A percentile compares a stretch with the other conserved stretches of the same genome.
Conservation (phyloP, 1,284 basidiomycete species). For the Apiotrichum montevideense region DNA sequence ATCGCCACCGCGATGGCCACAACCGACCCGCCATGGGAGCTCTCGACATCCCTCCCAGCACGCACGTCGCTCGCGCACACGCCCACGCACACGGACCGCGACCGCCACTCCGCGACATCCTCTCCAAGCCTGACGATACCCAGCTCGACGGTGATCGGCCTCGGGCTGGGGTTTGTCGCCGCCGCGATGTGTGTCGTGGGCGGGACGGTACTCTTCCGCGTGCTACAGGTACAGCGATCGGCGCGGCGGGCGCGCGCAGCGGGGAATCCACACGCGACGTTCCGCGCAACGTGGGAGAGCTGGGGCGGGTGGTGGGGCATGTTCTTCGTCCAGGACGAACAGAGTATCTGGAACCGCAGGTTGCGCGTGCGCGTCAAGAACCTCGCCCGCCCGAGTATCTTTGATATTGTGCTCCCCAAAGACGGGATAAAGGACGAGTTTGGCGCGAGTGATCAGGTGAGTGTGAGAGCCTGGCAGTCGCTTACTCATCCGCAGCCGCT, state of each 20-base stretch:
- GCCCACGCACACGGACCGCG: not conserved
- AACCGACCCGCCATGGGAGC: too few relatives aligned
- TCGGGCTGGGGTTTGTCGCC: conserved; percentile 26
- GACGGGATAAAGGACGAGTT: conserved; percentile 2
- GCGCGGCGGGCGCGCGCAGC: not conserved
- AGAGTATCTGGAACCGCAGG: not conserved
- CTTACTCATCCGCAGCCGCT: conserved; percentile 6
- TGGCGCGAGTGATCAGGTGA: not conserved
- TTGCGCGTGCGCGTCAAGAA: not conserved
- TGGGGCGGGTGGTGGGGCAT: conserved; percentile 21
- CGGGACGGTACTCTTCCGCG: conserved; percentile 10
- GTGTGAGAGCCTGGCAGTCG: not conserved
- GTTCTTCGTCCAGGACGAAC: conserved; percentile 2
- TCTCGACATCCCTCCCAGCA: too few relatives aligned
- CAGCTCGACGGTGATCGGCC: conserved; percentile 18
- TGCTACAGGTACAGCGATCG: conserved; percentile 4
- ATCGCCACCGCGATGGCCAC: too few relatives aligned
- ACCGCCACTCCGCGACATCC: not conserved
- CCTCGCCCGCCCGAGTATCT: not conserved
- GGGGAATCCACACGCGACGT: conserved; percentile 6
- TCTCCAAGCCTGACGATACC: not conserved
- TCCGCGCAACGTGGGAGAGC: conserved; percentile 15
- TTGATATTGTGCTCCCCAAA: not conserved
- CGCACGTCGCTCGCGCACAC: not conserved
- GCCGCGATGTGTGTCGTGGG: conserved; percentile 12